Conservation (phyloP, 2,329 filamentous ascomycete species). For the Pseudocercospora fuligena region DNA sequence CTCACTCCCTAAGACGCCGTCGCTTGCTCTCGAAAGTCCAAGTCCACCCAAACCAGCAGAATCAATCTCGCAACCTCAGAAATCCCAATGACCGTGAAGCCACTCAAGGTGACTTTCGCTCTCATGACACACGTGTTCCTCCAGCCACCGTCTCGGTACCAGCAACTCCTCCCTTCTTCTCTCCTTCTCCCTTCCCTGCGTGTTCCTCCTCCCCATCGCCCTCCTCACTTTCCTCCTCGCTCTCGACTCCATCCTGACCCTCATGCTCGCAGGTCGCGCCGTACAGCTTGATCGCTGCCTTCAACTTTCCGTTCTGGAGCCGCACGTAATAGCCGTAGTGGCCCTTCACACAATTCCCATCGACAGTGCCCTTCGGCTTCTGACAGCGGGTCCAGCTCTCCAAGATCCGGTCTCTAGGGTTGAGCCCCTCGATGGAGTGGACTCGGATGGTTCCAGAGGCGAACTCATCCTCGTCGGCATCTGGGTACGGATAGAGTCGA, state of each 20-base stretch:
- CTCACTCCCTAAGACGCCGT: no score
- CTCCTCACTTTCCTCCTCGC: neutral
- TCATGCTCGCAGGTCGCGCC: neutral
- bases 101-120: neutral
- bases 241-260: neutral
- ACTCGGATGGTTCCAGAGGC: neutral
- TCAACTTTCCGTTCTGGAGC: neutral
- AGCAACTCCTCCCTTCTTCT: neutral
- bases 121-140: neutral
- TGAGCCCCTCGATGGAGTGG: neutral
- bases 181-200: neutral
- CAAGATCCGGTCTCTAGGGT: neutral
- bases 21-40: no score
- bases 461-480: neutral
- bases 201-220: neutral
- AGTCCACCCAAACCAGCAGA: no score
- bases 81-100: no score
- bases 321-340: neutral
- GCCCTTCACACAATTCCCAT: neutral
- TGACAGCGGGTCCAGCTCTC: neutral
- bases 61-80: no score
- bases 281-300: neutral
- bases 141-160: neutral
- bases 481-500: neutral
- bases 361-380: neutral